These are phyloP conservation scores for Corymbia maculata DNA, from an alignment of 345 rosid species.

Conservation along the genomic window DNA sequence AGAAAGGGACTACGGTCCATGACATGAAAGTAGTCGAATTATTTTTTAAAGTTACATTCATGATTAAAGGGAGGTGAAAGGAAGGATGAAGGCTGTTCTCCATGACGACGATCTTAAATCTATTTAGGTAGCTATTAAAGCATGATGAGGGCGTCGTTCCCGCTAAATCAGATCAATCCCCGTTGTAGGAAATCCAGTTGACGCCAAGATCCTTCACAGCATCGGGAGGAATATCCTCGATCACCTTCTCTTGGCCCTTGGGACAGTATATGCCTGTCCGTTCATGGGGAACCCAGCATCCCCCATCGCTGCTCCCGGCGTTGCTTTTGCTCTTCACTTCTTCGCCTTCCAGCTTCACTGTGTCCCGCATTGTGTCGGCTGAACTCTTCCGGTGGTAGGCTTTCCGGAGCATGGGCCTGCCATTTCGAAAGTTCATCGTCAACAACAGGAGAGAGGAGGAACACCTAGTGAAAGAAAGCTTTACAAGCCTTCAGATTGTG, in stretches of 20 bases:
- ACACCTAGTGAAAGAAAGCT: not conserved
- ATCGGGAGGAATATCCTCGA: constrained; percentile 20
- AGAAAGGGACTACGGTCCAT: not conserved
- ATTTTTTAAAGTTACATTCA: not conserved
- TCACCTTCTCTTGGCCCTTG: constrained; percentile 39
- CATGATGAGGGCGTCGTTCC: not conserved
- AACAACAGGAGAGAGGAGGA: not conserved
- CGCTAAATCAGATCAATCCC: not conserved
- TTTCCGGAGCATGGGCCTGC: constrained; percentile 21
- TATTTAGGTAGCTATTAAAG: not conserved
- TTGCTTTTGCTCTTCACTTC: constrained; percentile 5
- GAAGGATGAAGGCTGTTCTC: not conserved
- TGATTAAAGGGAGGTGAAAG: not conserved
- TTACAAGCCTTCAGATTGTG: not conserved
- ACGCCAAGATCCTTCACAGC: constrained; percentile 14
- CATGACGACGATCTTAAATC: not conserved
- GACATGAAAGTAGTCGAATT: not conserved
- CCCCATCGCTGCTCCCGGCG: not conserved
- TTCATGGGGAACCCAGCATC: constrained; percentile 25
- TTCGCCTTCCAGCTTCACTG: constrained; percentile 10
- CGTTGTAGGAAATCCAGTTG: constrained; percentile 3
- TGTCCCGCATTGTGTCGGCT: not conserved
- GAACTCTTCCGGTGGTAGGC: constrained; percentile 17
- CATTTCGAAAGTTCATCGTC: not conserved
- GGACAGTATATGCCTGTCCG: constrained; percentile 35